Percentiles rank a stretch among this genome's conserved stretches.
Evolutionary conservation across 495 filamentous ascomycete species (phyloP).

Genomic region (Podospora anserina): DNA sequence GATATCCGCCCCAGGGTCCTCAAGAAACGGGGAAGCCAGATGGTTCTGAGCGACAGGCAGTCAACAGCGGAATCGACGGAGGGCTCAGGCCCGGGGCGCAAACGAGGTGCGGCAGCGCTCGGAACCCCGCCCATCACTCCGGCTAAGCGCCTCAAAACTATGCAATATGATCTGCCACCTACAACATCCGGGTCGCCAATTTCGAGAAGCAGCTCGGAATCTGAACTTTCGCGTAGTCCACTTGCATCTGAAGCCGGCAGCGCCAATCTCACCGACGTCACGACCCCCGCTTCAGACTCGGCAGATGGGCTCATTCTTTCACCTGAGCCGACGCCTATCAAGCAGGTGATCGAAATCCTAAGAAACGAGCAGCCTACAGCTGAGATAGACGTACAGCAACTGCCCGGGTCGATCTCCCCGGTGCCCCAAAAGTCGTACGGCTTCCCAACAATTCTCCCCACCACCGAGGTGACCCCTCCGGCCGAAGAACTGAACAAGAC

Average conservation of each 20-base stretch:
- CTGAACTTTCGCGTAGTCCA: conserved; percentile 20
- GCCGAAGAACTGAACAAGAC: background rate
- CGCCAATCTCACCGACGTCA: conserved; percentile 38
- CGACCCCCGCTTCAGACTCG: conserved; percentile 40
- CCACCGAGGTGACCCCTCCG: conserved; percentile 5
- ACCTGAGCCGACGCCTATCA: conserved; percentile 38
- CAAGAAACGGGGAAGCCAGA: conserved; percentile 35
- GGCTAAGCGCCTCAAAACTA: conserved; percentile 40
- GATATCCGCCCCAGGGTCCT: conserved; percentile 46
- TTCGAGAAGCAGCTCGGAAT: conserved; percentile 30
- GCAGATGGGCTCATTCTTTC: conserved; percentile 36
- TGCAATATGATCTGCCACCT: conserved; percentile 32
- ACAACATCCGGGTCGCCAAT: conserved; percentile 22
- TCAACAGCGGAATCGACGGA: conserved; percentile 22
- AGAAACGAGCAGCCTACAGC: conserved; percentile 33
- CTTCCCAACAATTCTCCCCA: conserved; percentile 16
- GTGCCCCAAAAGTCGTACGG: conserved; percentile 14
- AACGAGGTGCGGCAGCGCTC: conserved; percentile 31
- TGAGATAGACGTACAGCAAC: conserved; percentile 14
- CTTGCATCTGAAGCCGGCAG: conserved; percentile 27
- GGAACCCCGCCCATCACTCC: conserved; percentile 47
- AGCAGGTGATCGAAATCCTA: conserved; percentile 21
- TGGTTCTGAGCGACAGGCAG: conserved; percentile 27
- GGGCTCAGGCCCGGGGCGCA: conserved; percentile 30
- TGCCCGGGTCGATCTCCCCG: background rate